Conservation (phyloP, 441 rosid genomes). For the Heliophila coronopifolia region DNA sequence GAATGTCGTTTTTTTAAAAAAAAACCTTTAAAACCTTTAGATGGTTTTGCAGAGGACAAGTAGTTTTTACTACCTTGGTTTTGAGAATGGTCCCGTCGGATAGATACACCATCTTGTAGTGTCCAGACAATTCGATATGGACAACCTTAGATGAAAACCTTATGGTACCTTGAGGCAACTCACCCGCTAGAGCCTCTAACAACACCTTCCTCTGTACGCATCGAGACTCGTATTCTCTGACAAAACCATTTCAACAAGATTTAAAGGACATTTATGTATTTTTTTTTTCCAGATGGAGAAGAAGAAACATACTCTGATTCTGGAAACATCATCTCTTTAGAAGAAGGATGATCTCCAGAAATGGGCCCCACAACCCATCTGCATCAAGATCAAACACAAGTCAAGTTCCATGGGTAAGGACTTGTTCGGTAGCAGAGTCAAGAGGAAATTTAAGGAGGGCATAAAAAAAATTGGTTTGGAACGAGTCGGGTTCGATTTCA, state of each 20-base stretch:
- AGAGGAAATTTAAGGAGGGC: too few species aligned
- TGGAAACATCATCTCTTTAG: constrained; percentile 23
- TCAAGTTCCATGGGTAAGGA: too few species aligned
- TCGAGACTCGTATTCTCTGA: constrained; percentile 41
- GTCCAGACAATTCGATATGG: constrained; percentile 46
- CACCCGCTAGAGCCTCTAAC: constrained; percentile 52
- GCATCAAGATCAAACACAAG: constrained; percentile 13
- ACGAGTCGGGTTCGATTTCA: too few species aligned
- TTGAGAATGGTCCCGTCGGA: constrained; percentile 54
- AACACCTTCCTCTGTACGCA: constrained; percentile 45
- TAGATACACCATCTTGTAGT: constrained; percentile 48
- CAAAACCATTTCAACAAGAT: constrained; percentile 5
- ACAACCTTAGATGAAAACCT: constrained; percentile 63
- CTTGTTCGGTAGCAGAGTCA: too few species aligned
- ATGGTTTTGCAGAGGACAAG: background rate
- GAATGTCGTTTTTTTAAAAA: constrained; percentile 18
- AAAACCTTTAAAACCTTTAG: background rate
- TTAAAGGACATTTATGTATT: background rate
- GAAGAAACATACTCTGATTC: constrained; percentile 28
- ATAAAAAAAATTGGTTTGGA: too few species aligned
- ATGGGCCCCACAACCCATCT: constrained; percentile 34
- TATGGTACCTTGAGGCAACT: constrained; percentile 54
- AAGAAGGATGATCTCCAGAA: constrained; percentile 12
- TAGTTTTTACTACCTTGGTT: constrained; percentile 49
- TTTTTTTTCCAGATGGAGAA: background rate